Conservation (phyloP, 768 basidiomycete species). For the Mycena alexandri region DNA sequence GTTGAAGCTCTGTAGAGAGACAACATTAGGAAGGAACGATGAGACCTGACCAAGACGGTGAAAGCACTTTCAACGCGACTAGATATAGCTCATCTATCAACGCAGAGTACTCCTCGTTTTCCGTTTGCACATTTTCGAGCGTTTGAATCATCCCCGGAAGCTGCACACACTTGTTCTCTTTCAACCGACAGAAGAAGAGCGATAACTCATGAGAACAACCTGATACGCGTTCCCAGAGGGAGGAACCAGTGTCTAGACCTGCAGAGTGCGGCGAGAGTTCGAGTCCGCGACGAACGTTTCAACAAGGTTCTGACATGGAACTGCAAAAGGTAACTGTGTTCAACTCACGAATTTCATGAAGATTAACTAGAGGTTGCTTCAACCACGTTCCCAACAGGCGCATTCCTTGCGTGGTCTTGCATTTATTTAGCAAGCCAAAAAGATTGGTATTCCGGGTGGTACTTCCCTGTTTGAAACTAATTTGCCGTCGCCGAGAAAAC, state of each 20-base stretch:
- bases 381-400: slow-evolving; percentile 91
- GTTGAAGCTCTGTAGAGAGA: slow-evolving; percentile 55
- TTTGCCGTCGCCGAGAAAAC: neutral
- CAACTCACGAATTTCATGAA: slow-evolving; percentile 89
- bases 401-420: slow-evolving; percentile 96
- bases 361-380: slow-evolving; percentile 94
- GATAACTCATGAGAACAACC: too few species aligned
- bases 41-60: neutral
- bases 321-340: slow-evolving; percentile 3
- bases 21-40: too few species aligned
- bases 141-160: slow-evolving; percentile 80
- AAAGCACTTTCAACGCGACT: slow-evolving; percentile 66
- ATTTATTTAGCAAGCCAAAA: slow-evolving; percentile 91
- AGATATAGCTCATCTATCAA: slow-evolving; percentile 82
- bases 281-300: too few species aligned
- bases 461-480: slow-evolving; percentile 57
- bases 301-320: too few species aligned
- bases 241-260: too few species aligned
- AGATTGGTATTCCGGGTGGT: slow-evolving; percentile 87
- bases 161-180: slow-evolving; percentile 52
- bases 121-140: slow-evolving; percentile 64
- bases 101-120: slow-evolving; percentile 56
- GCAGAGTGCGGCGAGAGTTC: too few species aligned
- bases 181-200: slow-evolving; percentile 71
- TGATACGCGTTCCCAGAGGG: too few species aligned